Evolutionary conservation across 495 filamentous ascomycete genomes (phyloP).

Genomic region (Platismatia glauca): DNA sequence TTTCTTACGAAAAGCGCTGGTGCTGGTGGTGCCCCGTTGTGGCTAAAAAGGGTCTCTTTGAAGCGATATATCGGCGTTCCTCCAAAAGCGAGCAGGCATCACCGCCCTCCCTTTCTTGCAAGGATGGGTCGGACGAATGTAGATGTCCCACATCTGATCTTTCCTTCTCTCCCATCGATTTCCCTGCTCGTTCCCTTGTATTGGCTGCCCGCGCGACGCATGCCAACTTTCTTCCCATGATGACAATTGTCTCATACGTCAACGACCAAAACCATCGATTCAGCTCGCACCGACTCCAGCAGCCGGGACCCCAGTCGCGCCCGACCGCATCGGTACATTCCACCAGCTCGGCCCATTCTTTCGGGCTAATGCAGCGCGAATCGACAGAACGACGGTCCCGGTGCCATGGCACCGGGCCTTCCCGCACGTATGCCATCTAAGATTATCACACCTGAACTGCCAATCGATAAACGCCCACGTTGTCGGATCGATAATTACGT

Average conservation of each 20-base stretch:
- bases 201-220: background rate
- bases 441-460: background rate
- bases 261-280: background rate
- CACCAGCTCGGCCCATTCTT: background rate
- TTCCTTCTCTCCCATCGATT: background rate
- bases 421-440: background rate
- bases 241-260: background rate
- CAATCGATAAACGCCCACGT: background rate
- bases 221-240: background rate
- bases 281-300: background rate
- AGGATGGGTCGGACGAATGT: background rate
- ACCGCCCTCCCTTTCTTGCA: background rate
- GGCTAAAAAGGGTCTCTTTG: background rate
- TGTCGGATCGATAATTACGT: background rate
- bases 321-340: background rate
- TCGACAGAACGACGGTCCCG: background rate
- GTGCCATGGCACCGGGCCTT: background rate
- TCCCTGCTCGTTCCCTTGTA: background rate
- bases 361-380: background rate
- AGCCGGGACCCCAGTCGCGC: background rate
- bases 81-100: background rate
- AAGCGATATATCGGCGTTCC: background rate
- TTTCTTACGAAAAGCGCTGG: conserved; percentile 3
- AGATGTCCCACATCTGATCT: background rate
- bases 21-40: background rate